These are phyloP conservation scores for Rusavskia elegans DNA, from an alignment of 495 filamentous ascomycete genomes.

Conservation along the genomic window DNA sequence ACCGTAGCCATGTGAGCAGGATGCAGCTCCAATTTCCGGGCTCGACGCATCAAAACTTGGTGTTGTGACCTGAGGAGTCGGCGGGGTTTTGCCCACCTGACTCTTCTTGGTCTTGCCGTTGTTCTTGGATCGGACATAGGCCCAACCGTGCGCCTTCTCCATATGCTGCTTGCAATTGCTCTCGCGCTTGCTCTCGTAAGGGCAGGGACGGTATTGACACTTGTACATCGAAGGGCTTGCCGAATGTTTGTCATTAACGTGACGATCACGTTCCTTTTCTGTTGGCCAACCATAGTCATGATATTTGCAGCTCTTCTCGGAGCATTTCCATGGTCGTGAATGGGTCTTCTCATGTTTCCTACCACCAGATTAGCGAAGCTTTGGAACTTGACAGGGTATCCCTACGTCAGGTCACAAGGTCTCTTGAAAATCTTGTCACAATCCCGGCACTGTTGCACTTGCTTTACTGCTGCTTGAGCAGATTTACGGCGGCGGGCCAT, in stretches of 20 bases:
- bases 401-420: slow-evolving; percentile 65
- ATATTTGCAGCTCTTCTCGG: slow-evolving; percentile 67
- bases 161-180: slow-evolving; percentile 99
- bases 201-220: slow-evolving; percentile 73
- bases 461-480: slow-evolving; percentile 43
- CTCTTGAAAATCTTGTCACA: slow-evolving; percentile 88
- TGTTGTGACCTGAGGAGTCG: slow-evolving; percentile 38
- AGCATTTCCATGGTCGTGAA: slow-evolving; percentile 87
- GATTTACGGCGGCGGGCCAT: slow-evolving; percentile 86
- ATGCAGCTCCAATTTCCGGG: slow-evolving; percentile 15
- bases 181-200: slow-evolving; percentile 87
- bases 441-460: slow-evolving; percentile 57
- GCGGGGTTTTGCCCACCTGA: slow-evolving; percentile 25
- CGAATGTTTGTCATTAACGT: slow-evolving; percentile 90
- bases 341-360: slow-evolving; percentile 96
- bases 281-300: slow-evolving; percentile 80
- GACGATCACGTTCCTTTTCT: slow-evolving; percentile 91
- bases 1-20: slow-evolving; percentile 6
- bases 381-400: not conserved
- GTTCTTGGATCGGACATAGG: slow-evolving; percentile 80
- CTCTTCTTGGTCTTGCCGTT: slow-evolving; percentile 51
- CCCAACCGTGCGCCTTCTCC: slow-evolving; percentile 92
- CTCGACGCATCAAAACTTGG: slow-evolving; percentile 20
- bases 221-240: slow-evolving; percentile 56
- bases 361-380: slow-evolving; percentile 11